Base-by-base conservation (phyloP, 2,329 filamentous ascomycete species). In the Fusarium napiforme region DNA sequence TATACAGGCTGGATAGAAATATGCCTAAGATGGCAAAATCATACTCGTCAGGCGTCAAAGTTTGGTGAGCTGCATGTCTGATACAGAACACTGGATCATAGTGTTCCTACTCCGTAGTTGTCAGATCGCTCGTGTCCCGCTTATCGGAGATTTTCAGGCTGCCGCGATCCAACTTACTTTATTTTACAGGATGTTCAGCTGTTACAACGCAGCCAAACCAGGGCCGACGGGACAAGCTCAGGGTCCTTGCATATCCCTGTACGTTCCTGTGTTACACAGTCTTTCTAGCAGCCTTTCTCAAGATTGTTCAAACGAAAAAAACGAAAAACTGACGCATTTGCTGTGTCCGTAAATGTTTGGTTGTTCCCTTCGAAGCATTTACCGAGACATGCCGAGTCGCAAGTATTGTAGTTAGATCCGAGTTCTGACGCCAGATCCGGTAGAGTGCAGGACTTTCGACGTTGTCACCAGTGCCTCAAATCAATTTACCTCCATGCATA, bases 141-240 rank as follows among this genome's bases (percentile, higher is more conserved):
- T 77, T 76, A 77, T 77, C 75, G 75, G 75, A 69, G 72, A 77
- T 77, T 77, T 77, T 23, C 32, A 52, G 18, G 49, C 32, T 26
- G 64, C 75, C 76, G 45, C 53, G 60, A 59, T 47, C 40, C 32
- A 36, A 49, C 50, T 7, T 55, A 50, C 56, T 49, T 50, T 37
- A 59, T n/a, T 36, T 34, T 55, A 64, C 36, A 58, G 55, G 37
- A 62, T 53, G 46, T 53, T 37, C 32, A 61, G 30, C 26, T 67
- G 62, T 61, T 53, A 32, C 65, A 67, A 21, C 40, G 36, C 40
- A 39, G 50, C 55, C 40, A 36, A 52, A 64, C 67, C 66, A 36
- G 60, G 56, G 34, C 45, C 46, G 60, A 69, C 69, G 62, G 65
- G 58, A 40, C 45, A 62, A 53, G 59, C 50, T 69, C 67, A 69